Evolutionary conservation across 2,329 filamentous ascomycete species (phyloP).

Genomic region (Meredithiella fracta): DNA sequence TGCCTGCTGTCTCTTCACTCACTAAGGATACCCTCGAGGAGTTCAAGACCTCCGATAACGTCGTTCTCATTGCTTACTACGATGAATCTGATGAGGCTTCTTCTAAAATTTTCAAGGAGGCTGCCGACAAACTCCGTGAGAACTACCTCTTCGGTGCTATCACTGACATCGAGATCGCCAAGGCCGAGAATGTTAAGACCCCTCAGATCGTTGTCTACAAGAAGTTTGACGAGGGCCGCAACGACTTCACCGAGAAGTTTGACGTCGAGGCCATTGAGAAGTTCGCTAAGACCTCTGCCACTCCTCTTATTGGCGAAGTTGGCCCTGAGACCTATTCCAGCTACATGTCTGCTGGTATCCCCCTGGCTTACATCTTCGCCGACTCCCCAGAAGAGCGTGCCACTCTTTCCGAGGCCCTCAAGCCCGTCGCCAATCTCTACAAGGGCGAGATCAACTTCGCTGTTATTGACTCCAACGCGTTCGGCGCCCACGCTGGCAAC

Average conservation of each 20-base stretch:
- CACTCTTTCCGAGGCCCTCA: conserved; percentile 58
- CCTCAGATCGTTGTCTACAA: conserved; percentile 92
- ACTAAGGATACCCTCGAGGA: conserved; percentile 72
- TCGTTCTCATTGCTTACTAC: conserved; percentile 83
- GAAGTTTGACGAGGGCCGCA: conserved; percentile 92
- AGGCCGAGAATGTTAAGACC: conserved; percentile 76
- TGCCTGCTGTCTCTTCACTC: conserved; percentile 77
- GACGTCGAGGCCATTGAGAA: conserved; percentile 61
- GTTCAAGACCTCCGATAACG: conserved; percentile 96
- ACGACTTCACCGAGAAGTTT: conserved; percentile 65
- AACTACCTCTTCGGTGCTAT: conserved; percentile 83
- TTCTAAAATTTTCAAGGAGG: conserved; percentile 65
- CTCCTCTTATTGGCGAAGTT: conserved; percentile 85
- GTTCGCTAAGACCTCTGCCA: conserved; percentile 73
- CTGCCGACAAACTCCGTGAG: conserved; percentile 66
- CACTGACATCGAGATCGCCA: conserved; percentile 66
- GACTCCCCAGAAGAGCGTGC: conserved; percentile 82
- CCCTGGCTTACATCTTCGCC: conserved; percentile 94
- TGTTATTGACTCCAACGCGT: conserved; percentile 87
- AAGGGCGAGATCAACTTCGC: conserved; percentile 95
- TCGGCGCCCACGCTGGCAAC: conserved; percentile 89
- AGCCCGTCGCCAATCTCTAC: conserved; percentile 76
- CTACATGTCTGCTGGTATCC: conserved; percentile 87
- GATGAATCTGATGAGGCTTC: conserved; percentile 64
- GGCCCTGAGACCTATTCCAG: conserved; percentile 89